Conservation (phyloP, 2,329 filamentous ascomycete genomes). For the Trichoderma aggressivum region DNA sequence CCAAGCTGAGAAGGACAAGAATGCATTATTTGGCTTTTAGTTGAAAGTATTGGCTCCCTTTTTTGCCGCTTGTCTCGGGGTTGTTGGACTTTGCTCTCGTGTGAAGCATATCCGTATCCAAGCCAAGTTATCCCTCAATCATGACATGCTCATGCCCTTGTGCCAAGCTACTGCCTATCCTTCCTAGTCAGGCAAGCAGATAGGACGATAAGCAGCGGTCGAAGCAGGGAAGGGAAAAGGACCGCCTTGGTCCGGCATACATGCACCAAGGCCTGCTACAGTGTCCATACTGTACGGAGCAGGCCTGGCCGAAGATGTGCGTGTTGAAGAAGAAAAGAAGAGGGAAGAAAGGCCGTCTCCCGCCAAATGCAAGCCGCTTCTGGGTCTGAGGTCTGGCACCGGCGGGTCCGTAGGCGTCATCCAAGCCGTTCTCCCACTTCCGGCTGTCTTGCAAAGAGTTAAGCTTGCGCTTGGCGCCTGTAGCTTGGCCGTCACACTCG, state of each 20-base stretch:
- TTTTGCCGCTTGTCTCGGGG: not conserved
- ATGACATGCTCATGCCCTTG: constrained; percentile 2
- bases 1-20: not conserved
- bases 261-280: not conserved
- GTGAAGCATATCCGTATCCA: not conserved
- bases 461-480: constrained; percentile 10
- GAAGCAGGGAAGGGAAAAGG: not conserved
- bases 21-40: not conserved
- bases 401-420: constrained; percentile 17
- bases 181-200: constrained; percentile 17
- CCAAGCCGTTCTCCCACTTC: constrained; percentile 13
- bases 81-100: not conserved
- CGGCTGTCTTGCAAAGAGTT: not conserved
- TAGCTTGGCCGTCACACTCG: not conserved
- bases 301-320: not conserved
- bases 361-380: constrained; percentile 11
- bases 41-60: not conserved
- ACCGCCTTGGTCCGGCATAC: not conserved
- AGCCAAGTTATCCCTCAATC: constrained; percentile 5
- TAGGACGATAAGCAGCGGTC: constrained; percentile 2
- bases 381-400: constrained; percentile 9
- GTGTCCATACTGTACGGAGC: constrained; percentile 4
- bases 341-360: not conserved
- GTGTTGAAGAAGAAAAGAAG: not conserved
- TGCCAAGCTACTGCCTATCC: constrained; percentile 7